These are phyloP conservation scores for Narthecium ossifragum DNA, from an alignment of 106 monocot species.

Conservation along the genomic window DNA sequence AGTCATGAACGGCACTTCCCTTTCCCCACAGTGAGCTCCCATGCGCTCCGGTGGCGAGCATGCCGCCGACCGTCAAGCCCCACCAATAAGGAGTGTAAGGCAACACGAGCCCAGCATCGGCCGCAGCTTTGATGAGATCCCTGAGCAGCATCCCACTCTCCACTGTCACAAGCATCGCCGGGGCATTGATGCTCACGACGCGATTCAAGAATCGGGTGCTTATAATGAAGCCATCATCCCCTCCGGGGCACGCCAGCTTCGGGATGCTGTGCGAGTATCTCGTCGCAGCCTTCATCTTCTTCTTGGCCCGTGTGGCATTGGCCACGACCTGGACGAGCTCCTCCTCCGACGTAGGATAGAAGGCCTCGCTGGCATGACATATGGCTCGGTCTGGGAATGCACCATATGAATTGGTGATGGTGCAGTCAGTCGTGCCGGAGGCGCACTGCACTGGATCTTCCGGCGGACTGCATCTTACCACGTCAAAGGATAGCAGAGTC, in stretches of 20 bases:
- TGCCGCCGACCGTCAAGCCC: constrained; percentile 47
- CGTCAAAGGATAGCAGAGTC: not conserved
- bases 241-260: constrained; percentile 53
- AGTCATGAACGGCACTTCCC: constrained; percentile 55
- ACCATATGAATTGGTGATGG: constrained; percentile 43
- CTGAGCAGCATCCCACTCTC: constrained; percentile 28
- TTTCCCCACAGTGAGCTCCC: constrained; percentile 47
- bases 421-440: constrained; percentile 27
- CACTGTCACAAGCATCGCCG: constrained; percentile 19
- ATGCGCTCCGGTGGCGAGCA: constrained; percentile 44
- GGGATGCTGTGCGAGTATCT: constrained; percentile 46
- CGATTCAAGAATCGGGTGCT: constrained; percentile 32
- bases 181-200: constrained; percentile 15
- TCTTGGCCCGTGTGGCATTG: constrained; percentile 6
- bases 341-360: constrained; percentile 22
- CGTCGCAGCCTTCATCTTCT: constrained; percentile 45
- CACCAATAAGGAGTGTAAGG: constrained; percentile 33
- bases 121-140: constrained; percentile 30
- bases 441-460: constrained; percentile 23
- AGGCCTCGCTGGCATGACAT: constrained; percentile 19
- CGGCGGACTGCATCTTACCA: constrained; percentile 15
- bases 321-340: constrained; percentile 38
- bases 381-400: constrained; percentile 35
- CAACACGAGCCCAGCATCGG: constrained; percentile 27
- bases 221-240: constrained; percentile 26